A percentile compares a stretch with the other conserved stretches of the same genome.
These are phyloP conservation scores for Venturia asperata DNA, from an alignment of 2,329 filamentous ascomycete species.

Conservation along the genomic window DNA sequence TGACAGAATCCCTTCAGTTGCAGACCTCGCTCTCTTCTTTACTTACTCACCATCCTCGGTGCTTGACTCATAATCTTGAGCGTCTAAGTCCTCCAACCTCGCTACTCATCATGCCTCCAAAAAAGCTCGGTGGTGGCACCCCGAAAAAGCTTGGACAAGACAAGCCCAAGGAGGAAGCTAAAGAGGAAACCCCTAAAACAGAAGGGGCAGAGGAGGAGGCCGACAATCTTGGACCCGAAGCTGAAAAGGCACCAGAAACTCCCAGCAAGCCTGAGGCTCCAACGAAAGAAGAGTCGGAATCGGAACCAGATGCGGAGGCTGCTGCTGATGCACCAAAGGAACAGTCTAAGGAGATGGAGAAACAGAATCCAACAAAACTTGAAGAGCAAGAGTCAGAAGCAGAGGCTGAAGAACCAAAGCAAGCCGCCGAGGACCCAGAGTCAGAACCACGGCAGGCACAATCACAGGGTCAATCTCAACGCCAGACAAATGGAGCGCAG, in stretches of 20 bases:
- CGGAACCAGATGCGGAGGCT: not conserved
- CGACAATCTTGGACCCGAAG: not conserved
- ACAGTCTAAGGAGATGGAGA: not conserved
- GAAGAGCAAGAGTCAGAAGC: not conserved
- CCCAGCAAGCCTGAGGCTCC: not conserved
- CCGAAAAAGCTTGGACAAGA: constrained; percentile 11
- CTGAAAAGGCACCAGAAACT: not conserved
- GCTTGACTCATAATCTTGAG: no score
- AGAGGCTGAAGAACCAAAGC: not conserved
- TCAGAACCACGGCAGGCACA: not conserved
- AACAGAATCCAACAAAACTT: not conserved
- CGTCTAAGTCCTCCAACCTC: not conserved
- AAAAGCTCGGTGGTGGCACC: constrained; percentile 5
- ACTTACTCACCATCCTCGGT: no score
- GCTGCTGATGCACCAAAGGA: not conserved
- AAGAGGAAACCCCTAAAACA: constrained; percentile 1
- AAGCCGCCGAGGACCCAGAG: not conserved
- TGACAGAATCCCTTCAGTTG: not conserved
- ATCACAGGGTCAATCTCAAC: not conserved
- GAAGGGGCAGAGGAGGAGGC: not conserved
- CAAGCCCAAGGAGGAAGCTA: constrained; percentile 2
- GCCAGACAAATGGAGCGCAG: not conserved
- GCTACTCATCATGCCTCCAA: constrained; percentile 7
- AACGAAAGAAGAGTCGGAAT: constrained; percentile 10
- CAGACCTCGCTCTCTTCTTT: not conserved